Conservation (phyloP, 805 yeast species). For the Starmerella geochares region DNA sequence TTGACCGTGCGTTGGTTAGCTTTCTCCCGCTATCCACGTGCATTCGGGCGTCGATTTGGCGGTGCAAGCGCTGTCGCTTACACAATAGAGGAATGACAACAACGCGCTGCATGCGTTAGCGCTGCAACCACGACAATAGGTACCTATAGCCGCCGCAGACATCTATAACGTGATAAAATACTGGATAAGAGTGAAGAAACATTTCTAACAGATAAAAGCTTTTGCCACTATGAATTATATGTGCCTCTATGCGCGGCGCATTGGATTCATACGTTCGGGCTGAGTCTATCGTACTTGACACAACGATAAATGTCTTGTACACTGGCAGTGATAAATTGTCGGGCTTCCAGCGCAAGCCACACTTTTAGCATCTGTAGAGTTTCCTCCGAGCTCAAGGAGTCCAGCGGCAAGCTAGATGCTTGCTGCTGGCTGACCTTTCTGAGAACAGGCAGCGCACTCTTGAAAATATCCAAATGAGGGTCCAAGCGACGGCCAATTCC, state of each 20-base stretch:
- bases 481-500: constrained; percentile 93
- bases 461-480: constrained; percentile 86
- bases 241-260: too few relatives aligned
- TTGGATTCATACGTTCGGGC: constrained; percentile 45
- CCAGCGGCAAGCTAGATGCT: constrained; percentile 34
- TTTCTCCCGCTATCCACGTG: neutral
- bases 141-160: neutral
- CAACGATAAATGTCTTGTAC: constrained; percentile 53
- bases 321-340: constrained; percentile 76
- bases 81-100: constrained; percentile 1
- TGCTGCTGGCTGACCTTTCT: constrained; percentile 60
- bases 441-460: constrained; percentile 79
- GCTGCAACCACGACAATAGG: neutral
- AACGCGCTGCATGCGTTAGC: neutral
- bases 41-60: neutral
- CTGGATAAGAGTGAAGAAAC: too few relatives aligned
- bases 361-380: constrained; percentile 76
- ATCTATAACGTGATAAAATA: too few relatives aligned
- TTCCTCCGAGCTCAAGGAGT: constrained; percentile 39
- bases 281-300: constrained; percentile 54
- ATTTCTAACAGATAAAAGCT: too few relatives aligned
- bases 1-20: neutral
- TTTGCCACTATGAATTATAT: too few relatives aligned
- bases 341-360: constrained; percentile 81
- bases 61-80: neutral